Conservation (phyloP, 2,329 filamentous ascomycete genomes). For the Colletotrichum australisinense region DNA sequence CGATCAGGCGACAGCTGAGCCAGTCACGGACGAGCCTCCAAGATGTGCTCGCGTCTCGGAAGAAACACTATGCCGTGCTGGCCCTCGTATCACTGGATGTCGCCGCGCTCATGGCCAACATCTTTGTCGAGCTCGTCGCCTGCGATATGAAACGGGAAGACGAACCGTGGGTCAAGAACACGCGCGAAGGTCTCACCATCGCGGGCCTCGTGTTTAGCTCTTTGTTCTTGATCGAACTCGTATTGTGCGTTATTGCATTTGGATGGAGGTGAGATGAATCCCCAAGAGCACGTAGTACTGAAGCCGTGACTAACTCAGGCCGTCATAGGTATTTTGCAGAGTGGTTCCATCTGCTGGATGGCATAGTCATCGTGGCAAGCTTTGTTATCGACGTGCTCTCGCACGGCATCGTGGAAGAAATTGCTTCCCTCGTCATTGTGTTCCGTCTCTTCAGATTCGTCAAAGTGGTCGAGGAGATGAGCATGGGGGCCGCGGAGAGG, state of each 20-base stretch:
- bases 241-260: constrained; percentile 70
- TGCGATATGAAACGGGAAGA: constrained; percentile 56
- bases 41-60: constrained; percentile 42
- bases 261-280: constrained; percentile 61
- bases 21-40: constrained; percentile 30
- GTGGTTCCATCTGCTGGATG: constrained; percentile 74
- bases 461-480: constrained; percentile 77
- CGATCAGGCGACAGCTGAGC: constrained; percentile 27
- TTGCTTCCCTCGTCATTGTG: constrained; percentile 74
- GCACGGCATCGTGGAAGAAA: constrained; percentile 70
- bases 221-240: constrained; percentile 73
- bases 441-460: constrained; percentile 76
- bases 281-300: neutral
- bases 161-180: constrained; percentile 53
- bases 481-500: constrained; percentile 70
- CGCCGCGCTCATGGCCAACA: constrained; percentile 55
- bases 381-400: constrained; percentile 72
- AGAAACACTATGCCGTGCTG: constrained; percentile 59
- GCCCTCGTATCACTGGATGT: constrained; percentile 58
- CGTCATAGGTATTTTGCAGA: constrained; percentile 63
- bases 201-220: constrained; percentile 70
- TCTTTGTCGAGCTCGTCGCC: constrained; percentile 60
- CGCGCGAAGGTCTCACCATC: constrained; percentile 56
- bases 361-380: constrained; percentile 68
- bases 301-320: constrained; percentile 21